Conservation (phyloP, 1,139 yeast species). For the Magnusiomyces paraingens region DNA sequence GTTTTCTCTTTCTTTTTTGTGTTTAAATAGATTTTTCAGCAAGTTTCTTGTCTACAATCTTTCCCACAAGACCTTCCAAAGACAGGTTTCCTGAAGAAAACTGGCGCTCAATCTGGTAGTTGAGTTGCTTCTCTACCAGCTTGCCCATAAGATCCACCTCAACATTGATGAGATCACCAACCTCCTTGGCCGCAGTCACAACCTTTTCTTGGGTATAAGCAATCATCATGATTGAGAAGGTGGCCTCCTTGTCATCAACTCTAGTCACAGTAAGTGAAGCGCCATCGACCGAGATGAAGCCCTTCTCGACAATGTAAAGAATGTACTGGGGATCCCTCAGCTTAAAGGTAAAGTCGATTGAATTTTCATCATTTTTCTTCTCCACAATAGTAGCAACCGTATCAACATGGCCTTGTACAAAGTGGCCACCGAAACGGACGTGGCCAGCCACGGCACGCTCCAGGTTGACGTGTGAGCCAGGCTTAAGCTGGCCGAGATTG, state of each 20-base stretch:
- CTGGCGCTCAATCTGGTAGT: conserved; percentile 47
- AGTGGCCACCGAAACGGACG: conserved; percentile 90
- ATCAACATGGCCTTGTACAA: conserved; percentile 97
- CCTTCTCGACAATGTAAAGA: conserved; percentile 84
- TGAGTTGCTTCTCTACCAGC: conserved; percentile 79
- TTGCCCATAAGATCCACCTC: conserved; percentile 95
- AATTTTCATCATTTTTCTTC: conserved; percentile 61
- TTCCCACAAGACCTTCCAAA: conserved; percentile 41
- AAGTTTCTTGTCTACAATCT: conserved; percentile 37
- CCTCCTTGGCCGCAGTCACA: conserved; percentile 54
- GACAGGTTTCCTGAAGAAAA: conserved; percentile 25
- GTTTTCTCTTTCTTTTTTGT: neutral
- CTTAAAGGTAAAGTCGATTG: conserved; percentile 68
- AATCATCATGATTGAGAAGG: conserved; percentile 84
- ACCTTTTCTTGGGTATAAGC: conserved; percentile 86
- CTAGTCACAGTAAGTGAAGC: conserved; percentile 84
- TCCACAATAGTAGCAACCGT: conserved; percentile 65
- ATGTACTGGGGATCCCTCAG: conserved; percentile 58
- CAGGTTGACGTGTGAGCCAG: conserved; percentile 65
- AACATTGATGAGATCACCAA: conserved; percentile 69
- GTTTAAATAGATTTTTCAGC: neutral
- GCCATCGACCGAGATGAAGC: conserved; percentile 88
- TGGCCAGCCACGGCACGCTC: conserved; percentile 86
- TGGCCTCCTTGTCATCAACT: conserved; percentile 50
- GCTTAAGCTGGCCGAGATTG: conserved; percentile 54